A percentile compares a stretch with the other conserved stretches of the same genome.
These are phyloP conservation scores for Hysterangium stoloniferum DNA, from an alignment of 768 basidiomycete species.

Conservation along the genomic window DNA sequence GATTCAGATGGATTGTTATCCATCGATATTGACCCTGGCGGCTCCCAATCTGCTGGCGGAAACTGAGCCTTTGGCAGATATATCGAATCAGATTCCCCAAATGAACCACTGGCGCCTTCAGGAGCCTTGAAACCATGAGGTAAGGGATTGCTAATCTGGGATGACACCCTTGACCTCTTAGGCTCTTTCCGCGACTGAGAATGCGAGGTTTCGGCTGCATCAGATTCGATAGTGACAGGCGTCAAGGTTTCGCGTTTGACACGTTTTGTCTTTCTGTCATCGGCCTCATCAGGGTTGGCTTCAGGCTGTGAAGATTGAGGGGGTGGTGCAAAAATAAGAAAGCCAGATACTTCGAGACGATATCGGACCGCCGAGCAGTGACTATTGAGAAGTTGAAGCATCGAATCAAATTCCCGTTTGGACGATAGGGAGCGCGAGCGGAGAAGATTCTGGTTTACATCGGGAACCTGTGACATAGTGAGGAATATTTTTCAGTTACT, in stretches of 20 bases:
- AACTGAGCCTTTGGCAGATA: neutral
- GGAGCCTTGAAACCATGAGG: neutral
- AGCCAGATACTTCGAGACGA: neutral
- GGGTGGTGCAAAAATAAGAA: neutral
- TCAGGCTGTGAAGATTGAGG: neutral
- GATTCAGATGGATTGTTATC: neutral
- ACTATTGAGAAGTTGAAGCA: slow-evolving; percentile 10
- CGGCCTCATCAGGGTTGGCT: neutral
- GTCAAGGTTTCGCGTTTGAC: neutral
- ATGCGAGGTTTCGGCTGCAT: neutral
- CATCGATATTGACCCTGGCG: neutral
- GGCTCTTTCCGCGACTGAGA: neutral
- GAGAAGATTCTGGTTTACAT: slow-evolving; percentile 4
- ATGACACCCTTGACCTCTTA: slow-evolving; percentile 1
- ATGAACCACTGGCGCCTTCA: neutral
- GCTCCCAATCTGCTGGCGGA: slow-evolving; percentile 1
- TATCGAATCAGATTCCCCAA: neutral
- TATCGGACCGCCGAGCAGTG: slow-evolving; percentile 8
- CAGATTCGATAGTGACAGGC: neutral
- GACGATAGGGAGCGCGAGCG: slow-evolving; percentile 5
- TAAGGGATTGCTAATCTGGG: neutral
- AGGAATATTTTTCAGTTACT: neutral
- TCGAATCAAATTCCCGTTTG: slow-evolving; percentile 10
- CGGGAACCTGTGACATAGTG: slow-evolving; percentile 3
- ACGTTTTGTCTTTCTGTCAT: neutral